phyloP scores from a whole-genome alignment of 2,329 filamentous ascomycete species.

The Onygenales sp. region DNA sequence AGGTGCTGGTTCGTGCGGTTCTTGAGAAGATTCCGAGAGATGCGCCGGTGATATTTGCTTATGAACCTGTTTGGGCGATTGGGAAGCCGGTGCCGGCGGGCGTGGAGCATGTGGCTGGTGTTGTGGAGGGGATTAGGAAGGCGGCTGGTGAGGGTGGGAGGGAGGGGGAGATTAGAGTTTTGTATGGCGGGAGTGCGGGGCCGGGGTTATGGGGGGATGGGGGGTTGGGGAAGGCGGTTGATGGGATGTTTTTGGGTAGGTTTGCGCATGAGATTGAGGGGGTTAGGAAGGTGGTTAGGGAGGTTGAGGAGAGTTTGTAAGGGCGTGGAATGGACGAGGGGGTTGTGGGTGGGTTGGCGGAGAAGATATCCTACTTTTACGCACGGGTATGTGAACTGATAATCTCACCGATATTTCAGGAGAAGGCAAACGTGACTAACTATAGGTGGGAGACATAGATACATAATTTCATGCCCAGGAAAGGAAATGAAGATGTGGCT shows the following conservation, averaged over 20 bases:
- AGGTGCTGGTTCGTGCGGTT: slow-evolving; percentile 54
- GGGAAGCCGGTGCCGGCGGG: slow-evolving; percentile 63
- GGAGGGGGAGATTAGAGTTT: slow-evolving; percentile 53
- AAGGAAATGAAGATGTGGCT: no score
- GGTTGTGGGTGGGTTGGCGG: background rate
- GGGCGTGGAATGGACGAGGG: background rate
- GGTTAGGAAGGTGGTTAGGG: slow-evolving; percentile 61
- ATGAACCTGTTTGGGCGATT: slow-evolving; percentile 86
- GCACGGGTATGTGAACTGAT: no score
- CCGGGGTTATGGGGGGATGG: slow-evolving; percentile 58
- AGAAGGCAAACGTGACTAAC: no score
- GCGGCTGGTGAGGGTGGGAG: slow-evolving; percentile 40
- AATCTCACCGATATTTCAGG: no score
- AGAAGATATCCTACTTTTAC: background rate
- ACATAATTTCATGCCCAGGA: no score
- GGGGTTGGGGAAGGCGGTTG: slow-evolving; percentile 16
- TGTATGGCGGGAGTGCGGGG: slow-evolving; percentile 78
- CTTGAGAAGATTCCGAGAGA: slow-evolving; percentile 51
- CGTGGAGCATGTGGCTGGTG: slow-evolving; percentile 61
- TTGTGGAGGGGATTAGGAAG: slow-evolving; percentile 54
- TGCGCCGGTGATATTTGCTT: slow-evolving; percentile 66
- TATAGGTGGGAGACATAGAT: no score
- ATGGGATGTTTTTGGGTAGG: slow-evolving; percentile 47
- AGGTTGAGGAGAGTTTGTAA: slow-evolving; percentile 47
- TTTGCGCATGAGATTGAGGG: slow-evolving; percentile 70